Evolutionary conservation across 2,329 filamentous ascomycete genomes (phyloP).

Genomic region (Scedosporium aurantiacum): DNA sequence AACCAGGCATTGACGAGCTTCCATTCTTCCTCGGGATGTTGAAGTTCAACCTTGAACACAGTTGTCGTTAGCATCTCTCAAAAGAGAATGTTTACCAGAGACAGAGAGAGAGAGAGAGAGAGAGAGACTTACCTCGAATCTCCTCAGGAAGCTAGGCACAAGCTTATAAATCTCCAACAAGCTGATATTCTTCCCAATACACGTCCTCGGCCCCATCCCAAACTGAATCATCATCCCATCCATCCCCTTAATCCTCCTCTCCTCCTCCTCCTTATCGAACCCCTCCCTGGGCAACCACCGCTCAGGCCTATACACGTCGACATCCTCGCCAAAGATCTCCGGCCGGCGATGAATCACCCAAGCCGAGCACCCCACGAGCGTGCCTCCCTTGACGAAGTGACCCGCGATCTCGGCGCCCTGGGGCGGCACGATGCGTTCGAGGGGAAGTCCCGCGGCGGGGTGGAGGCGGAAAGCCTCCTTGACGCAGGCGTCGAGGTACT

Average conservation of each 20-base stretch:
- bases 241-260: slow-evolving; percentile 52
- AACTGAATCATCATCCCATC: slow-evolving; percentile 63
- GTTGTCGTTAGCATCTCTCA: not conserved
- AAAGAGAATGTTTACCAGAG: not conserved
- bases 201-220: slow-evolving; percentile 59
- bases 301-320: slow-evolving; percentile 56
- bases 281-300: slow-evolving; percentile 44
- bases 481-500: slow-evolving; percentile 67
- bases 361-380: slow-evolving; percentile 62
- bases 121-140: slow-evolving; percentile 43
- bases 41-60: slow-evolving; percentile 1
- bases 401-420: slow-evolving; percentile 52
- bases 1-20: slow-evolving; percentile 52
- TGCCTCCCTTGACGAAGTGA: slow-evolving; percentile 53
- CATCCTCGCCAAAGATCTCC: slow-evolving; percentile 58
- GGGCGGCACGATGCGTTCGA: slow-evolving; percentile 62
- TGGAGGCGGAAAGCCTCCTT: slow-evolving; percentile 71
- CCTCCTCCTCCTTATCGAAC: slow-evolving; percentile 25
- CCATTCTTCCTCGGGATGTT: slow-evolving; percentile 43
- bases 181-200: slow-evolving; percentile 57
- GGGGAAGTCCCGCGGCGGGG: slow-evolving; percentile 59
- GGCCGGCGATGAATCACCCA: slow-evolving; percentile 63
- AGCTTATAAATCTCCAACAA: slow-evolving; percentile 54
- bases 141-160: slow-evolving; percentile 47
- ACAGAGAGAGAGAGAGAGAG: not conserved